These are phyloP conservation scores for Schizopora paradoxa DNA, from an alignment of 1,284 basidiomycete species.

Conservation along the genomic window DNA sequence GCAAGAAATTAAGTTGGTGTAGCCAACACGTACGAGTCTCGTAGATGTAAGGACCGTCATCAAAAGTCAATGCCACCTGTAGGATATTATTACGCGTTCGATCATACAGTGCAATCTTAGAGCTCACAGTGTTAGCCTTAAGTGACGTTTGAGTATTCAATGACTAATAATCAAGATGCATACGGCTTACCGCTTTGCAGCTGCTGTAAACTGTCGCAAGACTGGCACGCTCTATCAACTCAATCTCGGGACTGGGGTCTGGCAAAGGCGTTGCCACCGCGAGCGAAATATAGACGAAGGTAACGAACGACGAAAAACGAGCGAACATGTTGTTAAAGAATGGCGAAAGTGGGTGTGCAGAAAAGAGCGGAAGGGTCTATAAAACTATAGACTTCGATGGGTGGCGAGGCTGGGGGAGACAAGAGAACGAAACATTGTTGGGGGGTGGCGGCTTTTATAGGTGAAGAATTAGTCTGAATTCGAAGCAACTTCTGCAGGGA, in stretches of 20 bases:
- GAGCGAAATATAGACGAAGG: constrained; percentile 3
- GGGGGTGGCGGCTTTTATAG: too few species aligned
- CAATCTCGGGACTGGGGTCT: constrained; percentile 12
- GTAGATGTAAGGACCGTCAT: constrained; percentile 18
- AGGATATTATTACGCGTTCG: background rate
- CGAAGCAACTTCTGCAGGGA: too few species aligned
- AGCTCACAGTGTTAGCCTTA: constrained; percentile 15
- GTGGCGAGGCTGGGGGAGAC: too few species aligned
- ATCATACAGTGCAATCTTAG: background rate
- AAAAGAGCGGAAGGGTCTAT: too few species aligned
- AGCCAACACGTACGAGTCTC: constrained; percentile 8
- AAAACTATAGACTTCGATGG: too few species aligned
- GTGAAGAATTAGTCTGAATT: too few species aligned
- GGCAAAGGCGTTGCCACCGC: constrained; percentile 9
- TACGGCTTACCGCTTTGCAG: constrained; percentile 9
- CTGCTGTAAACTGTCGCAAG: constrained; percentile 14
- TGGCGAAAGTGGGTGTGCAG: too few species aligned
- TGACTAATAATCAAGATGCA: background rate
- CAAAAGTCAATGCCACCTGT: constrained; percentile 16
- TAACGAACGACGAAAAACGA: background rate
- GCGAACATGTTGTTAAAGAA: constrained; percentile 11
- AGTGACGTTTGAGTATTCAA: background rate
- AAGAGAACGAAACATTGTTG: too few species aligned
- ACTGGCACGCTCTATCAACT: constrained; percentile 11
- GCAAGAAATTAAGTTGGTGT: background rate